These are phyloP conservation scores for Alloascoidea hylecoeti DNA, from an alignment of 805 yeast species.

Conservation along the genomic window DNA sequence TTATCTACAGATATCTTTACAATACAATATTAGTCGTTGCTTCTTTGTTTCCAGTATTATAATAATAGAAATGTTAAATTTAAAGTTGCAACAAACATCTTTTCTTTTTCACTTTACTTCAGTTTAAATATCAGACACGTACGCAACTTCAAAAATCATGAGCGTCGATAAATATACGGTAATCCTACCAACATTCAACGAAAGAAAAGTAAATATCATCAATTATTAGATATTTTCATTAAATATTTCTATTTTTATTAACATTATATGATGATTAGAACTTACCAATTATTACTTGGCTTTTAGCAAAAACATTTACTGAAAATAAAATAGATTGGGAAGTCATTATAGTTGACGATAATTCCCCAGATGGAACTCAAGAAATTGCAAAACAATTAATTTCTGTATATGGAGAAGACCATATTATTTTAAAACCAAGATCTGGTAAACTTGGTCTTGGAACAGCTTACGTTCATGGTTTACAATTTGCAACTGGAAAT, in stretches of 20 bases:
- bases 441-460: conserved; percentile 71
- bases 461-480: conserved; percentile 70
- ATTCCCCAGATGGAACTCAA: conserved; percentile 75
- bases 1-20: too few relatives aligned
- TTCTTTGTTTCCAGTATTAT: too few relatives aligned
- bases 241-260: not conserved
- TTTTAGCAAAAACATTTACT: conserved; percentile 53
- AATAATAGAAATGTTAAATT: too few relatives aligned
- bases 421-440: conserved; percentile 52
- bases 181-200: conserved; percentile 69
- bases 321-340: conserved; percentile 54
- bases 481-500: conserved; percentile 57
- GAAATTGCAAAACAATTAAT: conserved; percentile 50
- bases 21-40: too few relatives aligned
- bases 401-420: conserved; percentile 39
- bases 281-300: conserved; percentile 55
- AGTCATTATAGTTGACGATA: conserved; percentile 63
- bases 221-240: conserved; percentile 1
- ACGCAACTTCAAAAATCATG: too few relatives aligned
- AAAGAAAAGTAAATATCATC: conserved; percentile 25
- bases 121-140: too few relatives aligned
- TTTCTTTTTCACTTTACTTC: too few relatives aligned
- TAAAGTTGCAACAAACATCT: too few relatives aligned
- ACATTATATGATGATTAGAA: conserved; percentile 15
- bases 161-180: conserved; percentile 63